Conservation (phyloP, 371 early-diverging fungal genomes). For the Basidiobolus meristosporus region DNA sequence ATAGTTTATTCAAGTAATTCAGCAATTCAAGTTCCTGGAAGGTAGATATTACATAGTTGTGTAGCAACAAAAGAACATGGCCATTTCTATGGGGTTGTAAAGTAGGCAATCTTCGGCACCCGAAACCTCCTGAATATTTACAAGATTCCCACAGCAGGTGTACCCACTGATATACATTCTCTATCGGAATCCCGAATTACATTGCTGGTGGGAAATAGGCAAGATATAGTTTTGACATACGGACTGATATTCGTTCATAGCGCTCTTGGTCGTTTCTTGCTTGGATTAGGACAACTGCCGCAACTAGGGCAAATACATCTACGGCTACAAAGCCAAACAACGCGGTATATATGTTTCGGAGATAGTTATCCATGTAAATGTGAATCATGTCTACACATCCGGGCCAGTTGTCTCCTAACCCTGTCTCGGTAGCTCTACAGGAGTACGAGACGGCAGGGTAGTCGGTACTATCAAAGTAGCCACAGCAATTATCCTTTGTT, state of each 20-base stretch:
- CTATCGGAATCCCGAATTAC: too few species aligned
- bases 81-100: too few species aligned
- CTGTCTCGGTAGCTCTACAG: neutral
- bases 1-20: too few species aligned
- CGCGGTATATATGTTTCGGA: constrained; percentile 13
- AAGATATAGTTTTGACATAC: too few species aligned
- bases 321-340: constrained; percentile 13
- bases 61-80: too few species aligned
- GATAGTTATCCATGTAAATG: constrained; percentile 7
- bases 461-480: neutral
- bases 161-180: too few species aligned
- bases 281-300: constrained; percentile 10
- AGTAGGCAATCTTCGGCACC: too few species aligned
- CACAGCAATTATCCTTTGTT: constrained; percentile 3
- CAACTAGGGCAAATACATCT: constrained; percentile 11
- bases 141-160: too few species aligned
- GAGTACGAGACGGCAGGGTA: neutral
- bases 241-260: constrained; percentile 5
- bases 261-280: constrained; percentile 14
- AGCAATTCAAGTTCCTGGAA: too few species aligned
- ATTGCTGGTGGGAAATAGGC: too few species aligned
- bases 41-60: too few species aligned
- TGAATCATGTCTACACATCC: neutral
- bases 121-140: too few species aligned
- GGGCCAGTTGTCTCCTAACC: neutral